Percentiles rank a stretch among this genome's conserved stretches.
These are phyloP conservation scores for Aspergillus egyptiacus DNA, from an alignment of 495 filamentous ascomycete genomes.

Conservation along the genomic window DNA sequence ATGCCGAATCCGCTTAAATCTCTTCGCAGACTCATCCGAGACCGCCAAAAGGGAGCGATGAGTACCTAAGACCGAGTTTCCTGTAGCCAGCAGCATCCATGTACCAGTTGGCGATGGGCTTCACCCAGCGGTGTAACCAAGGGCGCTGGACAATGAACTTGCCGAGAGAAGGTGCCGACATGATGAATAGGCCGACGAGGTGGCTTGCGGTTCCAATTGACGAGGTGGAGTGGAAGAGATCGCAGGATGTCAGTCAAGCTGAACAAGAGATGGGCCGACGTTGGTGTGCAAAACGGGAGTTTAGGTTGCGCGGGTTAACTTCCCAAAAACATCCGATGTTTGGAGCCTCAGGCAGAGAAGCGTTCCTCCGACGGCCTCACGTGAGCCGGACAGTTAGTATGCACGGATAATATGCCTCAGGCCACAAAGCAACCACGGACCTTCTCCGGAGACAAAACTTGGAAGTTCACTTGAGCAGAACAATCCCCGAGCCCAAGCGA, in stretches of 20 bases:
- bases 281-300: constrained; percentile 46
- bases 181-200: constrained; percentile 41
- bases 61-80: constrained; percentile 82
- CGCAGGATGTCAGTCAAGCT: constrained; percentile 32
- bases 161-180: constrained; percentile 69
- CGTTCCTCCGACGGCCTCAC: constrained; percentile 3
- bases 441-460: constrained; percentile 1
- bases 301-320: constrained; percentile 26
- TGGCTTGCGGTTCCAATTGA: constrained; percentile 25
- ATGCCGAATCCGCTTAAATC: not conserved
- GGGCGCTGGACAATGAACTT: constrained; percentile 71
- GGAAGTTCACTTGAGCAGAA: too few relatives aligned
- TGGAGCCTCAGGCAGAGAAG: constrained; percentile 19
- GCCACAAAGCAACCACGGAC: constrained; percentile 14
- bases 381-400: too few relatives aligned
- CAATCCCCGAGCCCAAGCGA: not conserved
- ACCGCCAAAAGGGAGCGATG: constrained; percentile 13
- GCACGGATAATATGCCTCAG: constrained; percentile 22
- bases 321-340: constrained; percentile 29
- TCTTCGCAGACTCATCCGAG: constrained; percentile 2
- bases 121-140: constrained; percentile 72
- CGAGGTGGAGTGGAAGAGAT: constrained; percentile 22
- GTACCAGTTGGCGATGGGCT: constrained; percentile 80
- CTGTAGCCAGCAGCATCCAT: constrained; percentile 81
- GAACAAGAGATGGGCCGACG: constrained; percentile 40